Evolutionary conservation across 441 rosid species (phyloP).

Genomic region (Aleurites moluccanus): DNA sequence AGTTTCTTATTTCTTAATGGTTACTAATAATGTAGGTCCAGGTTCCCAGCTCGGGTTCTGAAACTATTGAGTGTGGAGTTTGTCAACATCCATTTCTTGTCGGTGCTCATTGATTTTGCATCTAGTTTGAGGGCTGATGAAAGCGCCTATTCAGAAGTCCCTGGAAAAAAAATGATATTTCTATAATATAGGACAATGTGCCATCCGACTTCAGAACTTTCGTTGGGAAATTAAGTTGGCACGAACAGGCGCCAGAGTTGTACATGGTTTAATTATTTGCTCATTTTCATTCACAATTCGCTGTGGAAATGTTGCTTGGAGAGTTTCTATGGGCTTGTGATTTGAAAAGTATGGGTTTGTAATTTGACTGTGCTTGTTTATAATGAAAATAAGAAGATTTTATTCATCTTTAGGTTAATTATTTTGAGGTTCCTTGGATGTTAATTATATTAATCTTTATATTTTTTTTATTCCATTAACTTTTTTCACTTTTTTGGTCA

Average conservation of each 20-base stretch:
- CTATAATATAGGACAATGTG: not conserved
- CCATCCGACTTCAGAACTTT: not conserved
- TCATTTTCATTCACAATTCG: not conserved
- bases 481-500: no score
- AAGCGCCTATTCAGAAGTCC: not conserved
- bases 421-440: no score
- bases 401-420: not conserved
- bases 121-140: not conserved
- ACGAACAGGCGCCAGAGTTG: constrained; percentile 4
- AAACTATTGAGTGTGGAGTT: constrained; percentile 96
- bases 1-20: not conserved
- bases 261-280: constrained; percentile 14
- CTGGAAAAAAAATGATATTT: not conserved
- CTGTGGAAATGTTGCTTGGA: not conserved
- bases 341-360: constrained; percentile 15
- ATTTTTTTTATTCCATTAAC: no score
- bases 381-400: constrained; percentile 8
- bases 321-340: constrained; percentile 3
- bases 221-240: not conserved
- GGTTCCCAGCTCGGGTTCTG: constrained; percentile 96
- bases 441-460: no score
- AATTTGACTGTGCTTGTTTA: constrained; percentile 4
- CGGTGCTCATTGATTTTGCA: constrained; percentile 61
- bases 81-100: constrained; percentile 98
- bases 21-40: constrained; percentile 65